Evolutionary conservation across 495 filamentous ascomycete genomes (phyloP), one percentile per base, ranked within the genome.

Genomic region (Parachaetomium inaequale): DNA sequence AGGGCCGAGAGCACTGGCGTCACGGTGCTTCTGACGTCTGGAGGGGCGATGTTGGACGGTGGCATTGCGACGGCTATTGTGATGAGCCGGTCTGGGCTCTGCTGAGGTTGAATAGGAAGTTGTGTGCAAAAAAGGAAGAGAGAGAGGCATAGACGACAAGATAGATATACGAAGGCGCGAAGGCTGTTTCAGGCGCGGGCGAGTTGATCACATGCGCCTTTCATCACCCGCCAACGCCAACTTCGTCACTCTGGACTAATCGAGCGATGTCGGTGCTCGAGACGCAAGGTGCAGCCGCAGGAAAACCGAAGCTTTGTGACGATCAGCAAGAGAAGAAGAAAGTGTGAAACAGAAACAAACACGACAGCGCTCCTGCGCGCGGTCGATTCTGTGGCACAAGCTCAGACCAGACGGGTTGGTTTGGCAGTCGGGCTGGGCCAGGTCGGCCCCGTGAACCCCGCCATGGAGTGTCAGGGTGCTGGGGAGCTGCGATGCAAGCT

Each of bases 1-100:
- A 98, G 81, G 59, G 90, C 88, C 25, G 93, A 91, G 57, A 97
- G 84, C 25, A 98, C 76, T 31, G 89, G 89, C 55, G 85, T 84
- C 19, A 96, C 81, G 34, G 93, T 78, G 49, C 78, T 72, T 61
- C 84, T 77, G 52, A 87, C 71, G 63, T 88, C 81, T 7, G 91
- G 91, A 40, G 86, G 79, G 45, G 78, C 79, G 55, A 92, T 86
- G 60, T 23, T 28, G 17, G 21, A 55, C 14, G 70, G 55, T 21
- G 73, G 42, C 66, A 78, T 74, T 60, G 38, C 59, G 59, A 59
- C 38, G 40, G 67, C 45, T 53, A 55, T 64, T 47, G 51, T 3
- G 19, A 40, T 28, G 8, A 11, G 23, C 45, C 21, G 45, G 7
- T 49, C 21, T 23, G 10, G 42, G 55, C 2, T 43, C n/a, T 23